Percentiles rank a stretch among this genome's conserved stretches.
These are phyloP conservation scores for Paraleonurus japonicus DNA, from an alignment of 257 asterid species.

Conservation along the genomic window DNA sequence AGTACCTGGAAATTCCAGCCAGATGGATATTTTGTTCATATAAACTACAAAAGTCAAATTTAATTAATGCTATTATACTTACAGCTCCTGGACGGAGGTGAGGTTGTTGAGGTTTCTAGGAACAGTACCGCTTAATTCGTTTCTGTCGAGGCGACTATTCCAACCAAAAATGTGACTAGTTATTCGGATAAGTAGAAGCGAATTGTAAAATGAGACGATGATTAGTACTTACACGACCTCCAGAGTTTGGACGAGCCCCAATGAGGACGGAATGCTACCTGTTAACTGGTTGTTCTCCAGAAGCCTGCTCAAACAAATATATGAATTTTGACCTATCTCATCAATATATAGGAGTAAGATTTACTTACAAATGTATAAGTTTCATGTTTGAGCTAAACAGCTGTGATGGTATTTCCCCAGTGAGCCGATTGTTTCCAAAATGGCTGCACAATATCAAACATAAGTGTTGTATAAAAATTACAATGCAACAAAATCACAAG, in stretches of 20 bases:
- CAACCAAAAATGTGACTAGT: conserved; percentile 14
- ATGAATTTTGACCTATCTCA: neutral
- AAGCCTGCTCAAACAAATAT: conserved; percentile 51
- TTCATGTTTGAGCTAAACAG: conserved; percentile 58
- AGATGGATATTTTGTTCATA: neutral
- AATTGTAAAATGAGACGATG: neutral
- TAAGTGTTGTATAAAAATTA: neutral
- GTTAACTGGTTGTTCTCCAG: conserved; percentile 61
- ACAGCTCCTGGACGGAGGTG: conserved; percentile 58
- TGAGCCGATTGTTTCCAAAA: conserved; percentile 69
- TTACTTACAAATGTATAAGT: conserved; percentile 81
- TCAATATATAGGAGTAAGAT: neutral
- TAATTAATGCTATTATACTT: conserved; percentile 31
- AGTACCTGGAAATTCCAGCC: conserved; percentile 46
- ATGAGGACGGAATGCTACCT: conserved; percentile 68
- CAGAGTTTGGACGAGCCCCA: conserved; percentile 54
- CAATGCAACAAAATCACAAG: neutral
- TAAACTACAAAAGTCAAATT: neutral
- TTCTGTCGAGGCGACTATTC: conserved; percentile 75
- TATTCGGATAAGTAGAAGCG: neutral
- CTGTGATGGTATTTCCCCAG: conserved; percentile 69
- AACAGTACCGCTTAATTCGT: conserved; percentile 55
- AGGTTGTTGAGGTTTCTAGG: conserved; percentile 67
- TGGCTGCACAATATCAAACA: conserved; percentile 51
- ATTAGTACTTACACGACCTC: conserved; percentile 76